phyloP scores from a whole-genome alignment of 129 eudicot species.

The carrot (Daucus carota) region DNA sequence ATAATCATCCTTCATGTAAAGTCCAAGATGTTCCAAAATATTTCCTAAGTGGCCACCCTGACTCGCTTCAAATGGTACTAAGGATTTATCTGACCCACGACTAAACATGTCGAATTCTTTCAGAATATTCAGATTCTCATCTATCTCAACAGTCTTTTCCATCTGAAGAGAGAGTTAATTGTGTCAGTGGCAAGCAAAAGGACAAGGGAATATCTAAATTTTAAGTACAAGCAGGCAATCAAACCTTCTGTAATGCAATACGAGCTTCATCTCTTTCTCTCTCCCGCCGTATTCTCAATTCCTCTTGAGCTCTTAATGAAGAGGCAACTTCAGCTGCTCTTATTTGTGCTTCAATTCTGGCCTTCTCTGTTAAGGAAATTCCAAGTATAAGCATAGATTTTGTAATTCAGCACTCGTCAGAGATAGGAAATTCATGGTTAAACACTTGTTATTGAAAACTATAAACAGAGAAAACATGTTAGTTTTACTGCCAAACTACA shows the following conservation, averaged over 20 bases:
- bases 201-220: neutral
- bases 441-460: neutral
- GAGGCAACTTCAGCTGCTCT: constrained; percentile 40
- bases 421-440: neutral
- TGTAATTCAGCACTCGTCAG: neutral
- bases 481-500: neutral
- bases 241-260: constrained; percentile 35
- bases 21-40: constrained; percentile 37
- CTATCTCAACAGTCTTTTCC: constrained; percentile 32
- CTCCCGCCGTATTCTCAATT: constrained; percentile 21
- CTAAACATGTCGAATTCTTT: constrained; percentile 29
- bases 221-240: neutral
- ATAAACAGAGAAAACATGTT: neutral
- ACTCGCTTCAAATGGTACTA: neutral
- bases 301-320: constrained; percentile 19
- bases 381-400: neutral
- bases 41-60: neutral
- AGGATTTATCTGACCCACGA: neutral
- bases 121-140: constrained; percentile 17
- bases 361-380: constrained; percentile 26
- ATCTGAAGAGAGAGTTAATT: constrained; percentile 20
- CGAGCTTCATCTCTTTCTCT: constrained; percentile 42
- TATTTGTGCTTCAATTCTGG: constrained; percentile 41
- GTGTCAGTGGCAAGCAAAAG: neutral
- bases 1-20: constrained; percentile 35